phyloP scores from a whole-genome alignment of 2,329 filamentous ascomycete genomes.

The Saccharata proteae region DNA sequence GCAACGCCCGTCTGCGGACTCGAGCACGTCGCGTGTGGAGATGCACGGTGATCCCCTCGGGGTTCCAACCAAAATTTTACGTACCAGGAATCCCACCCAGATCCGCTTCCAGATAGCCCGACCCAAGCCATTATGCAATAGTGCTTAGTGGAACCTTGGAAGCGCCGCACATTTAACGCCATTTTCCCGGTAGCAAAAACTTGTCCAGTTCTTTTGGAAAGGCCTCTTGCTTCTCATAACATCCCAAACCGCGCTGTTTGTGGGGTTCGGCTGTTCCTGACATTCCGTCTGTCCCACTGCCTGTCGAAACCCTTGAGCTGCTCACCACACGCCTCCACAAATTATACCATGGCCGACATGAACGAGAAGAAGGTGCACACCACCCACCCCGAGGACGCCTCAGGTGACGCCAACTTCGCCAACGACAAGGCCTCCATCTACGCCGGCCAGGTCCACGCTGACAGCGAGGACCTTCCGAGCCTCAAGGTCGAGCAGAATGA shows the following conservation, averaged over 20 bases:
- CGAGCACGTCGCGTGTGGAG: no score
- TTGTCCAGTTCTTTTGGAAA: neutral
- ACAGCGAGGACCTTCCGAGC: neutral
- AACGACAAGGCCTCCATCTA: slow-evolving; percentile 1
- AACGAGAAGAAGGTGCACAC: slow-evolving; percentile 1
- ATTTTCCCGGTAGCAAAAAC: neutral
- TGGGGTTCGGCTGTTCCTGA: slow-evolving; percentile 1
- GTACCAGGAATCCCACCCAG: no score
- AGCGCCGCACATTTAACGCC: slow-evolving; percentile 4
- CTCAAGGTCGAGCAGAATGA: neutral
- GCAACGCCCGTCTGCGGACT: no score
- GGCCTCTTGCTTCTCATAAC: no score
- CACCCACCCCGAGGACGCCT: no score
- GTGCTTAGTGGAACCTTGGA: neutral
- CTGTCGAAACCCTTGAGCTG: no score
- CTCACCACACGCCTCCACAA: neutral
- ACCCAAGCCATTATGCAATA: no score
- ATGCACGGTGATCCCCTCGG: no score
- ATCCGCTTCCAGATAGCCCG: no score
- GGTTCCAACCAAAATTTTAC: no score
- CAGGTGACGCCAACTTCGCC: neutral
- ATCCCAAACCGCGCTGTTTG: slow-evolving; percentile 1
- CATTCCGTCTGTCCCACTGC: neutral
- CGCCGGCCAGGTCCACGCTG: no score
- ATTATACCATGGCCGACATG: neutral